These are phyloP conservation scores for Epichloe sp. DNA, from an alignment of 2,329 filamentous ascomycete genomes.

Conservation along the genomic window DNA sequence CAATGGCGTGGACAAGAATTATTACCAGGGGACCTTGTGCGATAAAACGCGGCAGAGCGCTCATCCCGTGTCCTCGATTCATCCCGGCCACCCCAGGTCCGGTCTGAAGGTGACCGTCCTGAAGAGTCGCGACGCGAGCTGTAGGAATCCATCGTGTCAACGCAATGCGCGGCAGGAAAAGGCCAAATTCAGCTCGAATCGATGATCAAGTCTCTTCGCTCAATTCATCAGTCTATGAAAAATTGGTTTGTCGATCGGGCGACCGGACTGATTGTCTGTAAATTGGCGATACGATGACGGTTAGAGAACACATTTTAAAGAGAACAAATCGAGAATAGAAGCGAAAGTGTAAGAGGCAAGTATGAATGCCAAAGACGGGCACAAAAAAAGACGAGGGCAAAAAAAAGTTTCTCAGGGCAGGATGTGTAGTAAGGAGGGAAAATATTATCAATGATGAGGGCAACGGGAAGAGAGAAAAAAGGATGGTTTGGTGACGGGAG, in stretches of 20 bases:
- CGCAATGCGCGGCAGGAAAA: not conserved
- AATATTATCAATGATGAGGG: constrained; percentile 8
- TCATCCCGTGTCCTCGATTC: constrained; percentile 39
- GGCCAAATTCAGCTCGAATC: not conserved
- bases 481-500: not conserved
- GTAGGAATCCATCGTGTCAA: constrained; percentile 38
- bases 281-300: constrained; percentile 37
- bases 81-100: constrained; percentile 38
- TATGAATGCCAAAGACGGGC: not conserved
- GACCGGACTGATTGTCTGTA: constrained; percentile 27
- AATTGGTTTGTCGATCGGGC: constrained; percentile 3
- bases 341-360: constrained; percentile 11
- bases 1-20: constrained; percentile 10
- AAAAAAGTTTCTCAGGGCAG: constrained; percentile 5
- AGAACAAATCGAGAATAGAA: constrained; percentile 12
- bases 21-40: constrained; percentile 59
- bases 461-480: constrained; percentile 1
- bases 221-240: constrained; percentile 4
- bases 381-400: not conserved
- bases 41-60: constrained; percentile 47
- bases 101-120: constrained; percentile 39
- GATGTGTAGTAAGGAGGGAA: constrained; percentile 7
- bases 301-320: constrained; percentile 40
- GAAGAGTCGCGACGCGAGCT: constrained; percentile 37
- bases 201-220: not conserved